These are phyloP conservation scores for Scheffersomyces lignicola DNA, from an alignment of 1,139 yeast species.

Conservation along the genomic window DNA sequence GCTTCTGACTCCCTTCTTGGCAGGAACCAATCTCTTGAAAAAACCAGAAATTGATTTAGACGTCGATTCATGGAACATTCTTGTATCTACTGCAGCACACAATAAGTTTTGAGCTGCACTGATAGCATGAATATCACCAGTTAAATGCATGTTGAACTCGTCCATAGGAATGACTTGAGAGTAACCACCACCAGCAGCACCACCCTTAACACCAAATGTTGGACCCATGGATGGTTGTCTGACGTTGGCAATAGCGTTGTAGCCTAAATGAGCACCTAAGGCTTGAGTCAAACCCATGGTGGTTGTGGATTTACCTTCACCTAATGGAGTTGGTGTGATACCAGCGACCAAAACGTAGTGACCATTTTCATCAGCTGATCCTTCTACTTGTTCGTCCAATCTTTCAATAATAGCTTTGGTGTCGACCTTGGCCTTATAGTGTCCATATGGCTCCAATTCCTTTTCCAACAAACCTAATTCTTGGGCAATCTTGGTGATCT, in stretches of 20 bases:
- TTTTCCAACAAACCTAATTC: conserved; percentile 62
- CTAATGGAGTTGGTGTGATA: conserved; percentile 80
- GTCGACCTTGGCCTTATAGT: conserved; percentile 72
- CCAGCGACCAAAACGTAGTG: conserved; percentile 75
- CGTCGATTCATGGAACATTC: conserved; percentile 78
- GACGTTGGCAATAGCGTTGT: conserved; percentile 73
- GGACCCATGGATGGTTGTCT: conserved; percentile 91
- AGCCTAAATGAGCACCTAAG: conserved; percentile 69
- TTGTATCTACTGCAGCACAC: conserved; percentile 82
- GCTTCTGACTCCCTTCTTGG: conserved; percentile 60
- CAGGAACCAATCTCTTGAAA: conserved; percentile 70
- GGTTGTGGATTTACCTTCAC: conserved; percentile 82
- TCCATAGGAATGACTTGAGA: conserved; percentile 88
- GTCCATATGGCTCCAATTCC: conserved; percentile 74
- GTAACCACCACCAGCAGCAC: conserved; percentile 89
- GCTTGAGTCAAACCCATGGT: conserved; percentile 82
- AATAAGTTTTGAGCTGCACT: conserved; percentile 76
- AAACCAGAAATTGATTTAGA: conserved; percentile 65
- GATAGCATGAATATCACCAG: conserved; percentile 84
- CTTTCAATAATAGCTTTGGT: conserved; percentile 55
- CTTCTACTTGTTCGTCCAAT: conserved; percentile 55
- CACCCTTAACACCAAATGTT: conserved; percentile 84
- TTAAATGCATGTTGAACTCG: conserved; percentile 80
- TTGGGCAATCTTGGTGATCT: conserved; percentile 59
- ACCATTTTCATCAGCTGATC: conserved; percentile 46